These are phyloP conservation scores for Teratosphaeria viscida DNA, from an alignment of 2,329 filamentous ascomycete species.

Conservation along the genomic window DNA sequence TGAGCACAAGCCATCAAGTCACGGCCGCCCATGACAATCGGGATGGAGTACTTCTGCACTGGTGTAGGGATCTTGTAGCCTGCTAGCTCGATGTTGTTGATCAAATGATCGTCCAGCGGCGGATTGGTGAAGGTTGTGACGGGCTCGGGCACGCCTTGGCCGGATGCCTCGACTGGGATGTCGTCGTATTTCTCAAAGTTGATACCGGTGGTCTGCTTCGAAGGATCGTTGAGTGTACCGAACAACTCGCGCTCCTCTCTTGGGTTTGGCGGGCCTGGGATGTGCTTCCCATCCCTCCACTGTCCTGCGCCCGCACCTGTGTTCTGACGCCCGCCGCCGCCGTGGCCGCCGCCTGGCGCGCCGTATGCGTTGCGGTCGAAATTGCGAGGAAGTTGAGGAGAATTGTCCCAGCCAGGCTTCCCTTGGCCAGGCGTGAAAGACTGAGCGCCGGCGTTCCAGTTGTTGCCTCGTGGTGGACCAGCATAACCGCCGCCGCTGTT, in stretches of 20 bases:
- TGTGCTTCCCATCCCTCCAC: conserved; percentile 95
- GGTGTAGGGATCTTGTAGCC: conserved; percentile 94
- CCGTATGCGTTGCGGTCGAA: conserved; percentile 58
- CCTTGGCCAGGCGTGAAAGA: conserved; percentile 39
- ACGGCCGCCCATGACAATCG: conserved; percentile 94
- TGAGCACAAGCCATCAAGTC: conserved; percentile 99
- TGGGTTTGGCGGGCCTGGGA: conserved; percentile 77
- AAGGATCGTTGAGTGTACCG: conserved; percentile 78
- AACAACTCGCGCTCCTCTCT: conserved; percentile 94
- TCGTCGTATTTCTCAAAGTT: conserved; percentile 99
- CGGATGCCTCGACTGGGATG: conserved; percentile 95
- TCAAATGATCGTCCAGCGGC: conserved; percentile 85
- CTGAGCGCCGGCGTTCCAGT: conserved; percentile 44
- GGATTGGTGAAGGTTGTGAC: conserved; percentile 87
- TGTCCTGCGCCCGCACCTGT: conserved; percentile 88
- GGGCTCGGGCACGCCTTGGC: conserved; percentile 83
- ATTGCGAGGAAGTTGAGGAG: conserved; percentile 28
- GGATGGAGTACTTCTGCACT: conserved; percentile 98
- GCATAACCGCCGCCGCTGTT: conserved; percentile 35
- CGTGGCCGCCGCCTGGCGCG: conserved; percentile 41
- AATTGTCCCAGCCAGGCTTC: conserved; percentile 34
- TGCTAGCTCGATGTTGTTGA: conserved; percentile 86
- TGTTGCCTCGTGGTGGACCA: conserved; percentile 26
- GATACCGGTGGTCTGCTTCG: conserved; percentile 96
- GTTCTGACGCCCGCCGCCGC: conserved; percentile 45